Base-by-base conservation (phyloP, 2,329 filamentous ascomycete species). In the Canariomyces notabilis region DNA sequence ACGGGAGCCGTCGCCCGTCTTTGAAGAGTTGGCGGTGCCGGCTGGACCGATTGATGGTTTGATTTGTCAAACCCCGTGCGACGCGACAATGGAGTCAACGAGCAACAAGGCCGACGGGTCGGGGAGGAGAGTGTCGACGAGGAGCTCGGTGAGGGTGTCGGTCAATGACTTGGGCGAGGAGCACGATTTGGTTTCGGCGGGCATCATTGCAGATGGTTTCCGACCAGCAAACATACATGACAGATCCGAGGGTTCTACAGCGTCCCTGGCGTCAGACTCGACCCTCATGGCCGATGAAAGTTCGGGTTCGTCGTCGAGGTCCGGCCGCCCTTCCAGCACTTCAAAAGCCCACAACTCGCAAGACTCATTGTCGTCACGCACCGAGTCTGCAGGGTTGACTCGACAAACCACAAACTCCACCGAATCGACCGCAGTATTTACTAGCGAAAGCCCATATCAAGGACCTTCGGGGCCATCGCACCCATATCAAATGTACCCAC, bases 401-500 rank as follows among this genome's bases (percentile, higher is more conserved):
- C 56, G 57, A 23, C 54, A 55, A 31, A 64, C 65, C 15, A 69
- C 60, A 45, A 50, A 56, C 9, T 68, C 67, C 3, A 67, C 65
- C 35, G 61, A 64, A 2, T 63, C 65, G 9, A 50, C 39, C n/a
- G 61, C 65, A 3, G 64, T 66, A 32, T 59, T 74, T 16, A 63
- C 64, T 23, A 52, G 72, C 3, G 75, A 87, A 47, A 83, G 79
- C 48, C 84, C 85, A 11, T 87, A 89, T 54, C 77, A 77, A 43
- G 85, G 82, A 6, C 78, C 82, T 1, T 80, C 77, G 3, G 84
- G 82, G 2, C 88, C 89, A 15, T 93, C 87, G 43, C 86, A 93
- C 64, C 87, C 88, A 0, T 95, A 94, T 62, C 80, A 79, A 56
- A 84, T 91, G 80, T 94, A 94, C 64, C 80, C 84, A 6, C 89